Evolutionary conservation across 202 grass and related monocot genomes (phyloP), one percentile per base, ranked within the genome.

Genomic region (Carex arenaria): DNA sequence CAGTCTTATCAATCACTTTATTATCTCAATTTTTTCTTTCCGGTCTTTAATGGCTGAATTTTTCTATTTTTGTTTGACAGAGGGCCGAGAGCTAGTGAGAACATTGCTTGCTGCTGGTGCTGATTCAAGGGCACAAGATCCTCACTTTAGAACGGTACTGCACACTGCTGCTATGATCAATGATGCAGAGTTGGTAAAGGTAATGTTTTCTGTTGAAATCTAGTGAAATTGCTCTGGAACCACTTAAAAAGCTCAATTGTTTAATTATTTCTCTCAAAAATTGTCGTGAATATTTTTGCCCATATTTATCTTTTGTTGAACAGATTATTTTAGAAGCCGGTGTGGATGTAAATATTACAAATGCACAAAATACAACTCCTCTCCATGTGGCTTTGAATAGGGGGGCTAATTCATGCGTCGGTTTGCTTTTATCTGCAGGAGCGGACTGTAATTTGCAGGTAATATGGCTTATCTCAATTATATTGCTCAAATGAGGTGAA

Each of bases 111-210:
- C 91, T 89, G 89, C 89, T 84, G 91, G 95, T 93, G 93, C 95
- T 87, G 91, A 98, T 95, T 81, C 95, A 83, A 92, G 89, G 85
- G 81, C 89, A 80, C 86, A 99, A 94, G 96, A 92, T 72, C 80
- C 84, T 66, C 89, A 99, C 56, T 99, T 85, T 86, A 86, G 89
- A 82, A 99, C 96, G 26, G 93, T 93, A 85, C 67, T 99, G 67
- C 96, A 99, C 87, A 99, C 96, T 72, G 96, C 96, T 83, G 93
- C 96, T 81, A 99, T 95, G 96, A 99, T 99, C 22, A 88, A 99
- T 82, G 96, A 99, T 82, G 91, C 91, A 85, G 93, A 99, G 51
- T 87, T 98, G 59, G 95, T 95, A 47, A 86, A 95, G 90, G 95
- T 98, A 89, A 85, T 79, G 11, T 19, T 80, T 72, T 62, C 52